A percentile compares a stretch with the other conserved stretches of the same genome.
These are phyloP conservation scores for Halenospora varia DNA, from an alignment of 495 filamentous ascomycete genomes.

Conservation along the genomic window DNA sequence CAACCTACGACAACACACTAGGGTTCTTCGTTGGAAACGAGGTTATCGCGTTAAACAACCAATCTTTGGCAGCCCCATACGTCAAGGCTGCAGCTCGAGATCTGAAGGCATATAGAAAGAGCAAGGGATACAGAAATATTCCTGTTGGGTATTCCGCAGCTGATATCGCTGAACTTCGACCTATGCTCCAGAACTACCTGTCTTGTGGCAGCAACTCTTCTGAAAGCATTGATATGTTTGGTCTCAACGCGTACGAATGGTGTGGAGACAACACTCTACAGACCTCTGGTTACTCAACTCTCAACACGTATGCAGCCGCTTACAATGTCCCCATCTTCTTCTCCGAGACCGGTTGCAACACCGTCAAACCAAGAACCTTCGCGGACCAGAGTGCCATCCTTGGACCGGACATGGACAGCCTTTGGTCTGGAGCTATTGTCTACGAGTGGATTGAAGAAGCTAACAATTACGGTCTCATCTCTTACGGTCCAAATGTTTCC, in stretches of 20 bases:
- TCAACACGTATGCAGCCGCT: slow-evolving; percentile 47
- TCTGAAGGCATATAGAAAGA: slow-evolving; percentile 74
- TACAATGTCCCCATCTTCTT: slow-evolving; percentile 82
- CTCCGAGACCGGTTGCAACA: slow-evolving; percentile 78
- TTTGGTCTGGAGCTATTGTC: slow-evolving; percentile 80
- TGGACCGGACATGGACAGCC: slow-evolving; percentile 61
- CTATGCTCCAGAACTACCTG: slow-evolving; percentile 86
- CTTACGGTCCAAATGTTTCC: slow-evolving; percentile 58
- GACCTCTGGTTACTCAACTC: slow-evolving; percentile 64
- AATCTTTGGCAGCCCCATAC: slow-evolving; percentile 70
- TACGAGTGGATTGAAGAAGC: slow-evolving; percentile 90
- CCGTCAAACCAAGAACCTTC: slow-evolving; percentile 63
- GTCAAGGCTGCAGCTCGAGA: slow-evolving; percentile 79
- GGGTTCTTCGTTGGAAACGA: slow-evolving; percentile 89
- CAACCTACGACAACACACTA: slow-evolving; percentile 71
- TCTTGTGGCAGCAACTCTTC: slow-evolving; percentile 65
- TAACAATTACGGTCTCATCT: slow-evolving; percentile 82
- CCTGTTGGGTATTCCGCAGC: slow-evolving; percentile 89
- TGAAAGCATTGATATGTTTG: slow-evolving; percentile 78
- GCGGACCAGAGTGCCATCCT: slow-evolving; percentile 76
- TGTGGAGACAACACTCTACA: slow-evolving; percentile 62
- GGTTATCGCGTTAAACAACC: slow-evolving; percentile 58
- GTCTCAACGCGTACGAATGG: slow-evolving; percentile 87
- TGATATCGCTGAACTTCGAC: slow-evolving; percentile 75
- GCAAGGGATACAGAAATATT: slow-evolving; percentile 75